Evolutionary conservation across 192 early-diverging fungal genomes (phyloP).

Genomic region (Mortierella hygrophila): DNA sequence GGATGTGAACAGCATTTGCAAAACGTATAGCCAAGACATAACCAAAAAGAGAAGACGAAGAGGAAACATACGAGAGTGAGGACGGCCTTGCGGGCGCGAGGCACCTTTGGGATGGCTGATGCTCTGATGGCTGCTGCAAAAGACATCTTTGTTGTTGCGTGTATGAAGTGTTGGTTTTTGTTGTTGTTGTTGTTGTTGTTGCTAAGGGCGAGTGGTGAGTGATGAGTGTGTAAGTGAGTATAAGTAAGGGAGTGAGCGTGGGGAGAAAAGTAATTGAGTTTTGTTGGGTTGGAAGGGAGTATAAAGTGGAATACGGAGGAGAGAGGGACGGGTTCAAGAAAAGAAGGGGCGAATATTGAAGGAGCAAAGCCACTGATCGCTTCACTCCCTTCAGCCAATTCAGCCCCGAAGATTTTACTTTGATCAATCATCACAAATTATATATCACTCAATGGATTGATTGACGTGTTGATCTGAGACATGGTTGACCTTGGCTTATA

Average conservation of each 20-base stretch:
- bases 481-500: too few relatives aligned
- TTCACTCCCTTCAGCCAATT: too few relatives aligned
- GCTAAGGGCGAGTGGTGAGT: not conserved
- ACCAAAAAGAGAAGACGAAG: not conserved
- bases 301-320: not conserved
- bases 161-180: not conserved
- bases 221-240: not conserved
- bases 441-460: too few relatives aligned
- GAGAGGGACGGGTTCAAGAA: not conserved
- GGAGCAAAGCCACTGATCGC: too few relatives aligned
- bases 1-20: not conserved
- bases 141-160: conserved; percentile 32
- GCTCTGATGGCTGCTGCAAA: conserved; percentile 42
- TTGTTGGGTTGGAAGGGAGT: not conserved
- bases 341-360: not conserved
- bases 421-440: too few relatives aligned
- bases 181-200: not conserved
- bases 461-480: too few relatives aligned
- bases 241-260: not conserved
- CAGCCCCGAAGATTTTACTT: too few relatives aligned
- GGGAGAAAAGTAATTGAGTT: not conserved
- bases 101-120: conserved; percentile 43
- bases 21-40: not conserved
- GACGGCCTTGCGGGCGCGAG: conserved; percentile 58
- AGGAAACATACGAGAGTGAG: conserved; percentile 61